phyloP scores from a whole-genome alignment of 352 stramenopile species.

The Phytopythium litorale region DNA sequence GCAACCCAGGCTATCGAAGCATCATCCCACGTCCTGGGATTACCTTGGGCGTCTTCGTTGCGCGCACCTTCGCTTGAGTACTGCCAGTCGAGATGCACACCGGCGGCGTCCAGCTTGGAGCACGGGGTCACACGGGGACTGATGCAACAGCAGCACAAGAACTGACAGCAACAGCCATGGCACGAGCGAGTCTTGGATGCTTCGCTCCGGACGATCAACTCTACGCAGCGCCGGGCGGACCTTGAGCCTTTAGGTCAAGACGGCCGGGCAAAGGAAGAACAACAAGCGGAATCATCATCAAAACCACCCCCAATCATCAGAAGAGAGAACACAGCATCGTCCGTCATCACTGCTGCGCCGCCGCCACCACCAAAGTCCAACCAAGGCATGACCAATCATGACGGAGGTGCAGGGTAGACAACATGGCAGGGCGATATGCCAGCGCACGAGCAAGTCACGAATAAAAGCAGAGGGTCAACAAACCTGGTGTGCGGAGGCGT shows the following conservation, averaged over 20 bases:
- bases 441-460: constrained; percentile 16
- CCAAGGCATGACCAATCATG: constrained; percentile 1
- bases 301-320: constrained; percentile 28
- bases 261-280: constrained; percentile 19
- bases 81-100: neutral
- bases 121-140: neutral
- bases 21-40: neutral
- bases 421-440: neutral
- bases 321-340: constrained; percentile 13
- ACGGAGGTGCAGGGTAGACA: constrained; percentile 5
- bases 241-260: constrained; percentile 46
- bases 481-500: constrained; percentile 43
- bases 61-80: neutral
- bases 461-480: constrained; percentile 51
- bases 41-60: neutral
- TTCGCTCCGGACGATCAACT: neutral
- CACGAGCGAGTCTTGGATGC: neutral
- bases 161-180: constrained; percentile 5
- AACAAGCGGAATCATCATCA: constrained; percentile 34
- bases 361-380: constrained; percentile 10
- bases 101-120: neutral
- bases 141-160: constrained; percentile 4
- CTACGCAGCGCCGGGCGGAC: constrained; percentile 60
- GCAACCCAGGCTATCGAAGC: neutral
- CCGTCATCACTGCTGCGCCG: neutral